phyloP scores from a whole-genome alignment of 352 stramenopile species.

The Saprolegnia diclina region DNA sequence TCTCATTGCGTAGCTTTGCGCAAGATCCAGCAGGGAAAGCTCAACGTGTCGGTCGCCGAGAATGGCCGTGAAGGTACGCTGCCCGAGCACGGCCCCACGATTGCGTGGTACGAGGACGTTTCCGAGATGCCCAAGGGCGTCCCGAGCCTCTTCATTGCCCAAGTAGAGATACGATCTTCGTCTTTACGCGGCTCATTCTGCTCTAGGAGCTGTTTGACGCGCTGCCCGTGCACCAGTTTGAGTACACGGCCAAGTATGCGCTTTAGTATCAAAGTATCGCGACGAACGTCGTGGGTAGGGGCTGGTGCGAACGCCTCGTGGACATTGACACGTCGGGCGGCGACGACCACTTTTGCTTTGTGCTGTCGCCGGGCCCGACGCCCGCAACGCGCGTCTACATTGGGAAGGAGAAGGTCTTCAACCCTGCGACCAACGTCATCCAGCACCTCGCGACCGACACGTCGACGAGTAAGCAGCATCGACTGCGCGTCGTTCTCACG shows the following conservation, averaged over 20 bases:
- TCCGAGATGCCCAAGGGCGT: conserved; percentile 58
- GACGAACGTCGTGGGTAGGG: conserved; percentile 35
- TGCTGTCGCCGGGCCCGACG: conserved; percentile 88
- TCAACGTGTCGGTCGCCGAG: conserved; percentile 43
- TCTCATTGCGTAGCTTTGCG: conserved; percentile 49
- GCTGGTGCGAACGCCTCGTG: conserved; percentile 92
- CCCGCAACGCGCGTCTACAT: conserved; percentile 88
- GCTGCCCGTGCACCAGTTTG: conserved; percentile 92
- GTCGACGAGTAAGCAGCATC: not conserved
- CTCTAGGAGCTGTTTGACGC: conserved; percentile 90
- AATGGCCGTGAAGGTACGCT: conserved; percentile 35
- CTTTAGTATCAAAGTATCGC: not conserved
- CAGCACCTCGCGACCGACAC: conserved; percentile 12
- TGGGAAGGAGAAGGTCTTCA: conserved; percentile 70
- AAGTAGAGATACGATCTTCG: conserved; percentile 32
- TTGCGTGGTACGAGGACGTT: conserved; percentile 87
- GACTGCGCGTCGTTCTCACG: not conserved
- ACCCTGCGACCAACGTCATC: conserved; percentile 35
- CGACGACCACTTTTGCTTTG: conserved; percentile 88
- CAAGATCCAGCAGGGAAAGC: conserved; percentile 83
- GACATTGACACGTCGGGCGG: conserved; percentile 83
- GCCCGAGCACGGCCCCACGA: conserved; percentile 40
- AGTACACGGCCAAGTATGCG: conserved; percentile 83
- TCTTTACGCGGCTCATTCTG: not conserved
- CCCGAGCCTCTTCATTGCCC: conserved; percentile 85